Base-by-base conservation (phyloP, 1,284 basidiomycete genomes). In the Rhodotorula sp. region DNA sequence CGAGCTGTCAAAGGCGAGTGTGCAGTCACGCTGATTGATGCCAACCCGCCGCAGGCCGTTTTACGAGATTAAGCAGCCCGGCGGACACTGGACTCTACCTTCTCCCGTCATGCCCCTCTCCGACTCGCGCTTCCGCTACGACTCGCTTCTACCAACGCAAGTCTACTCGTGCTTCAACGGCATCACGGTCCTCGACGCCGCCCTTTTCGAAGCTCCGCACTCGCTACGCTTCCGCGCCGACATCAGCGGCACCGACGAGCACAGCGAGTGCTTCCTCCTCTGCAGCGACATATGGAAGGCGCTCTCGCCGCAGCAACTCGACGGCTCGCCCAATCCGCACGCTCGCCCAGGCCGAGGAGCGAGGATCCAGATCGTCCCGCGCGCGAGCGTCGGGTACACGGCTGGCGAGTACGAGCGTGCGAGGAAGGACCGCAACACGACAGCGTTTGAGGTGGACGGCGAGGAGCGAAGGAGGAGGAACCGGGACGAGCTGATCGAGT, bases 111-210 rank as follows among this genome's bases (percentile, higher is more conserved):
- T 79, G 21, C 78, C 80, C 34, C 78, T 78, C 34, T 79, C 80
- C 1, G 48, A 65, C 7, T 80, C 80, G 21, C 78, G 78, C 44
- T 61, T 67, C 46, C 79, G 80, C n/a, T 80, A 80, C 75, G 73
- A 79, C 34, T 72, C 72, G 52, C 72, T 77, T 59, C 76, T 81
- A 44, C 82, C 82, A 4, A 81, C 81, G 77, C 83, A 84, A 73
- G 83, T 83, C 25, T 83, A 83, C 74, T 79, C 81, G 42, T 83
- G 82, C 61, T 84, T 64, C 58, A 73, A 75, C 62, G 74, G 74
- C 27, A 46, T 83, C 54, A 80, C 81, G 16, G 80, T 83, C 56
- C 74, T 84, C 70, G 73, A 75, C 64, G 80, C 81, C 44, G 66
- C 69, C 13, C 80, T 81, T 8, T 81, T 82, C 77, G 64, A 79